A percentile compares a stretch with the other conserved stretches of the same genome.
These are phyloP conservation scores for Candida gorgasii DNA, from an alignment of 805 yeast genomes.

Conservation along the genomic window DNA sequence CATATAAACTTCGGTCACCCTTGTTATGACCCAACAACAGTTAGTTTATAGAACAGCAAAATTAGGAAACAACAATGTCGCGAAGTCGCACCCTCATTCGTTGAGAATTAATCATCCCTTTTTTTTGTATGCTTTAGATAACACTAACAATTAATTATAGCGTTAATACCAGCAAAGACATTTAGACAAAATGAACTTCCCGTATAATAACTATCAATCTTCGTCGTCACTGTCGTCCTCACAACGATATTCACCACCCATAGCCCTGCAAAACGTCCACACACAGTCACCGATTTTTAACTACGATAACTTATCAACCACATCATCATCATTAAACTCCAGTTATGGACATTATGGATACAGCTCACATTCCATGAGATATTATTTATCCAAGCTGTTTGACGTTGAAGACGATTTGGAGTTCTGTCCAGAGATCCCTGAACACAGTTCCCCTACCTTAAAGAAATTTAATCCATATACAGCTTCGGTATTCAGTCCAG, in stretches of 20 bases:
- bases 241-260: conserved; percentile 19
- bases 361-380: conserved; percentile 50
- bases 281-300: conserved; percentile 33
- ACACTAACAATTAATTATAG: background rate
- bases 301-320: conserved; percentile 16
- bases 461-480: conserved; percentile 70
- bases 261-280: conserved; percentile 11
- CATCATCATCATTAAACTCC: conserved; percentile 17
- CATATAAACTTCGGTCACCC: no score
- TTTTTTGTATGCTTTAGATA: conserved; percentile 5
- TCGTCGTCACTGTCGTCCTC: conserved; percentile 21
- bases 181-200: conserved; percentile 20
- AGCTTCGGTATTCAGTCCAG: conserved; percentile 61
- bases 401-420: conserved; percentile 65
- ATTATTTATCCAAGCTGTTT: conserved; percentile 59
- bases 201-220: conserved; percentile 32
- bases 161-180: background rate
- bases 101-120: conserved; percentile 9
- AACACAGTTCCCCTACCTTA: conserved; percentile 31
- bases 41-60: conserved; percentile 5
- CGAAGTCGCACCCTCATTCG: background rate
- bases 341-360: conserved; percentile 21
- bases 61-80: conserved; percentile 6
- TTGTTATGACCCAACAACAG: background rate
- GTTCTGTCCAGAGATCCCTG: conserved; percentile 62